Percentiles rank a stretch among this genome's conserved stretches.
These are phyloP conservation scores for Fusarium sp. DNA, from an alignment of 2,329 filamentous ascomycete genomes.

Conservation along the genomic window DNA sequence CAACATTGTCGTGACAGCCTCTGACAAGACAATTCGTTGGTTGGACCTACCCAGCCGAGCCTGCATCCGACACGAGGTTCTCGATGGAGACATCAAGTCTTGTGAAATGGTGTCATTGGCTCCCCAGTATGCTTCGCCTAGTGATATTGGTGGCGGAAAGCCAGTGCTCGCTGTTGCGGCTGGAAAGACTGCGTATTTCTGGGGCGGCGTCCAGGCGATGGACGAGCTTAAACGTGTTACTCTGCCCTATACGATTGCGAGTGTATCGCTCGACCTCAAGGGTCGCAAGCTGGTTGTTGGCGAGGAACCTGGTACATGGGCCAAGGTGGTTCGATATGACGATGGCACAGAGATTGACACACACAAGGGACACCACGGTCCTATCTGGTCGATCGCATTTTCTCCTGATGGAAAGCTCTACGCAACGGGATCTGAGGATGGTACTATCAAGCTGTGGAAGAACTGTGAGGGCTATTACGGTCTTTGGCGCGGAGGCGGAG, in stretches of 20 bases:
- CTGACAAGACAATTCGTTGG: conserved; percentile 93
- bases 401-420: conserved; percentile 96
- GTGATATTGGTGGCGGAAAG: conserved; percentile 73
- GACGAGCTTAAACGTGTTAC: conserved; percentile 81
- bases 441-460: conserved; percentile 94
- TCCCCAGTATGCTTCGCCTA: conserved; percentile 66
- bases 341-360: conserved; percentile 86
- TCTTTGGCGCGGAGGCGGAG: conserved; percentile 68
- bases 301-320: conserved; percentile 93
- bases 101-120: conserved; percentile 86
- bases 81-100: conserved; percentile 89
- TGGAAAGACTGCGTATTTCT: conserved; percentile 95
- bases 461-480: conserved; percentile 75
- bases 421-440: conserved; percentile 95
- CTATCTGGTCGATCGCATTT: conserved; percentile 95
- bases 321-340: conserved; percentile 92
- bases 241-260: conserved; percentile 87
- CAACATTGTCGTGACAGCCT: conserved; percentile 89
- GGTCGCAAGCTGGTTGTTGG: conserved; percentile 89
- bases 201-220: conserved; percentile 79
- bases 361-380: conserved; percentile 96
- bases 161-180: conserved; percentile 89
- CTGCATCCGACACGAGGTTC: conserved; percentile 79
- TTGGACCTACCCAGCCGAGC: conserved; percentile 85
- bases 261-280: conserved; percentile 86